Percentiles rank a stretch among this genome's conserved stretches.
phyloP scores from a whole-genome alignment of 495 filamentous ascomycete species.

The Trichoderma reesei region DNA sequence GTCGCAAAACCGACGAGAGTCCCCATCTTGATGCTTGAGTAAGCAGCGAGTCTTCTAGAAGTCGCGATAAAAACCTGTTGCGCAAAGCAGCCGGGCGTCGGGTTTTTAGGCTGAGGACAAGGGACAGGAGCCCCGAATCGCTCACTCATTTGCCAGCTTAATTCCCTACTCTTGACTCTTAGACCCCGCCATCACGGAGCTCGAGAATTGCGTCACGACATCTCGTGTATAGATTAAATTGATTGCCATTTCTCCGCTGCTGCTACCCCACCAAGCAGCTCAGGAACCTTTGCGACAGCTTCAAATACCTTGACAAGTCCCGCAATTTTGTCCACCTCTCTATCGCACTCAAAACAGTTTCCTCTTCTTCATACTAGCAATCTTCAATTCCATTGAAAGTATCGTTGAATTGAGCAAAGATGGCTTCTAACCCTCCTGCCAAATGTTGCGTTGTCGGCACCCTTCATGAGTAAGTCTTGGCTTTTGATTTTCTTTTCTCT shows the following conservation, averaged over 20 bases:
- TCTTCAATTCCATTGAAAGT: background rate
- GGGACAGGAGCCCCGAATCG: too few relatives aligned
- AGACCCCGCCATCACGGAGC: background rate
- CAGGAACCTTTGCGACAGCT: background rate
- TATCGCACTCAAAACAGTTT: background rate
- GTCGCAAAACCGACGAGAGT: too few relatives aligned
- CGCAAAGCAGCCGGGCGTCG: too few relatives aligned
- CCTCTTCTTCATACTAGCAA: background rate
- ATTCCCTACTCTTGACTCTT: background rate
- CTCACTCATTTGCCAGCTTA: too few relatives aligned
- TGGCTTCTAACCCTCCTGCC: conserved; percentile 27
- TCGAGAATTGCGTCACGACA: conserved; percentile 2
- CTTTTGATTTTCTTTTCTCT: background rate
- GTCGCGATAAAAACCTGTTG: too few relatives aligned
- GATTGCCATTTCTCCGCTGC: background rate
- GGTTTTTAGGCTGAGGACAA: too few relatives aligned
- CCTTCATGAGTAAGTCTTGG: conserved; percentile 22
- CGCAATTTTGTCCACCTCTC: background rate
- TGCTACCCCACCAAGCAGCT: background rate
- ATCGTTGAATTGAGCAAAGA: conserved; percentile 9
- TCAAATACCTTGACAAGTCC: background rate
- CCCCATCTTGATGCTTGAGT: too few relatives aligned
- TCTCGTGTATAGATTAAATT: background rate
- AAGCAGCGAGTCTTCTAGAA: too few relatives aligned
- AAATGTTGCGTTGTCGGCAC: conserved; percentile 28